Conservation (phyloP, 768 basidiomycete genomes). For the Boletus speciosus region DNA sequence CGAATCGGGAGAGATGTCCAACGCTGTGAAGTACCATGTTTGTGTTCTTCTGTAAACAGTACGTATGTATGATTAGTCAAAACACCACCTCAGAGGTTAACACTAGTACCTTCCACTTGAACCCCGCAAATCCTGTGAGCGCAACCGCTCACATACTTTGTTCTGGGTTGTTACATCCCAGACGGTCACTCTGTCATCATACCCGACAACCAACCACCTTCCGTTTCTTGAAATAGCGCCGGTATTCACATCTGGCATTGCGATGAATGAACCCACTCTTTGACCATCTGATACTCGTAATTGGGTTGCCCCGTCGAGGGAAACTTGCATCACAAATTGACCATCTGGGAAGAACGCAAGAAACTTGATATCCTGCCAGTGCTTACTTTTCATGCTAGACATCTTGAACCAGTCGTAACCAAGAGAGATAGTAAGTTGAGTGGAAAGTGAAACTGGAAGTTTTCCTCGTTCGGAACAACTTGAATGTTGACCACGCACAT, state of each 20-base stretch:
- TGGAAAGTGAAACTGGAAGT: too few species aligned
- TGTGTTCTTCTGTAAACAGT: neutral
- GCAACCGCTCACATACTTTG: neutral
- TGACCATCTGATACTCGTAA: conserved; percentile 2
- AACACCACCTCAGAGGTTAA: too few species aligned
- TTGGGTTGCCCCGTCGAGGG: neutral
- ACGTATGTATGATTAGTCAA: neutral
- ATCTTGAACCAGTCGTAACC: neutral
- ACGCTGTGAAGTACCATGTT: neutral
- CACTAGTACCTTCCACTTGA: neutral
- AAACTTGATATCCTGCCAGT: neutral
- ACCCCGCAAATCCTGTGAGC: neutral
- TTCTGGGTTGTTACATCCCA: neutral
- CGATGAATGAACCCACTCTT: neutral
- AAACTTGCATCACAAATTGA: neutral
- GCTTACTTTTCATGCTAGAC: neutral
- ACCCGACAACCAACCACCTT: neutral
- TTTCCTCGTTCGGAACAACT: too few species aligned
- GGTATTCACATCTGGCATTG: neutral
- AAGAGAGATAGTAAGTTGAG: neutral
- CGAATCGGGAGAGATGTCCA: neutral
- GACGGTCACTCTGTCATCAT: neutral
- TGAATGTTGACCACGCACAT: too few species aligned
- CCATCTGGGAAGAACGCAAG: neutral
- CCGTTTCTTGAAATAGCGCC: neutral